Percentiles rank a stretch among this genome's conserved stretches.
Evolutionary conservation across 768 basidiomycete species (phyloP).

Genomic region (Lactarius akahatsu): DNA sequence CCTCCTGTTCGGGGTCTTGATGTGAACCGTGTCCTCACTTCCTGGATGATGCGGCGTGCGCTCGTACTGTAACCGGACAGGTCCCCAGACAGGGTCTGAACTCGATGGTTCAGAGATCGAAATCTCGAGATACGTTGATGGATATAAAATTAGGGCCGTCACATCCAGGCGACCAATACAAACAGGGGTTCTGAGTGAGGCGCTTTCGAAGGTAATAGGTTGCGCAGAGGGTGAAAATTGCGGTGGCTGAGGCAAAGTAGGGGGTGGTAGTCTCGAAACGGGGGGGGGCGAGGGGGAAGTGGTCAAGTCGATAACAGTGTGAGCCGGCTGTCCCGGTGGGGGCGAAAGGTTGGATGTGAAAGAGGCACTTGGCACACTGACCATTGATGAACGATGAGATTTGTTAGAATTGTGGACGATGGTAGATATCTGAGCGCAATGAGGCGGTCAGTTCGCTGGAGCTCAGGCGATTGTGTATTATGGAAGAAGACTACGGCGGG

Average conservation of each 20-base stretch:
- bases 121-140: conserved; percentile 62
- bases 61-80: conserved; percentile 71
- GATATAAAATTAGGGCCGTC: conserved; percentile 84
- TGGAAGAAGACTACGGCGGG: conserved; percentile 5
- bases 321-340: conserved; percentile 14
- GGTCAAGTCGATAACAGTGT: conserved; percentile 22
- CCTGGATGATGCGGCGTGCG: conserved; percentile 50
- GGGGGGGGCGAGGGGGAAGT: conserved; percentile 23
- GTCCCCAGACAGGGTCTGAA: conserved; percentile 60
- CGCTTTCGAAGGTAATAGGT: conserved; percentile 48
- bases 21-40: conserved; percentile 71
- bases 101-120: conserved; percentile 30
- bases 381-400: conserved; percentile 18
- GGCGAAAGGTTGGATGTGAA: conserved; percentile 16
- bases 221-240: conserved; percentile 24
- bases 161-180: conserved; percentile 86
- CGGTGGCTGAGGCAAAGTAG: conserved; percentile 24
- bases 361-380: conserved; percentile 30
- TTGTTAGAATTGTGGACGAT: conserved; percentile 11
- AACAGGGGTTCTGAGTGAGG: conserved; percentile 78
- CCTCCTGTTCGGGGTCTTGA: conserved; percentile 60
- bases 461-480: background rate
- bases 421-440: background rate
- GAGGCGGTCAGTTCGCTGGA: background rate
- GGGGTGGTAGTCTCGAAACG: conserved; percentile 30